Base-by-base conservation (phyloP, 495 filamentous ascomycete genomes). In the Aspergillus mulundensis region DNA sequence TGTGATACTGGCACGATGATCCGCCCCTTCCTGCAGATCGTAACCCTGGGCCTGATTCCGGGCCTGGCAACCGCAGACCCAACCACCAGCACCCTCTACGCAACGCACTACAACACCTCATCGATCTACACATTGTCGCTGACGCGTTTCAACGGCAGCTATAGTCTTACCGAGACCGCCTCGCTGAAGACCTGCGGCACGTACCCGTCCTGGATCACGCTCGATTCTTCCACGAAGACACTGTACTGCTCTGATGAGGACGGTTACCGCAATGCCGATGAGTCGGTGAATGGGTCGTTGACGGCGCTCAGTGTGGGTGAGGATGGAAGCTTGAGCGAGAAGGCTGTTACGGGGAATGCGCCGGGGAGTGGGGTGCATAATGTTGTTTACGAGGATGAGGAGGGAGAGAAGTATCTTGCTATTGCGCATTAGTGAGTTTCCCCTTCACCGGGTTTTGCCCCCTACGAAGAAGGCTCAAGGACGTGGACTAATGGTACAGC, bases 241-340 rank as follows among this genome's bases (percentile, higher is more conserved):
- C 61, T 88, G 20, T 88, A 85, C 71, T 86, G 83, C 69, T 66
- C 82, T 28, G 79, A 87, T 50, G 86, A 88, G 53, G n/a, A 49
- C n/a, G 53, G 53, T 3, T 28, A 20, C 8, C 59, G 58, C 38
- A 53, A 43, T 0, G 62, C 66, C 1, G 60, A 68, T 48, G 51
- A 60, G 2, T 48, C 50, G 3, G 63, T 54, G 8, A 61, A 68
- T 36, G 69, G 71, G n/a, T 66, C 70, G 0, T 18, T 75, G 45
- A 70, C 62, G 1, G 58, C 66, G 5, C 63, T 70, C 12, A 32
- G 41, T 5, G 62, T 59, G 8, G 57, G 18, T 4, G 38, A 49
- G 7, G 54, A 70, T 8, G 73, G 71, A 0, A 43, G 44, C 0
- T 45, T 78, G 57, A 64, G 53, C 0, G 50, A 72, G 39, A 32